Conservation (phyloP, 805 yeast genomes). For the Starmerella riodocensis region DNA sequence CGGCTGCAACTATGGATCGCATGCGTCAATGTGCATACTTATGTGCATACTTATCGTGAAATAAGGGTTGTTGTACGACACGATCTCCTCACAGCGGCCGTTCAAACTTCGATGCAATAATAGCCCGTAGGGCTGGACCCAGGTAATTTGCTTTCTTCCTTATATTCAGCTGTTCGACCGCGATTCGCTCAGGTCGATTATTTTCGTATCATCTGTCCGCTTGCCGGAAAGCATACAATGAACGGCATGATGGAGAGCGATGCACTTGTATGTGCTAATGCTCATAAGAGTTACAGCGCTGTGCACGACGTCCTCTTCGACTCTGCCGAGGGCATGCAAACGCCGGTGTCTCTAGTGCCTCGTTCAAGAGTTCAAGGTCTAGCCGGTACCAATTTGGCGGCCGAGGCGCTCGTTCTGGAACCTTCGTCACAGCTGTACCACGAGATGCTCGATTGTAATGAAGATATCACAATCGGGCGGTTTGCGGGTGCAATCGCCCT, state of each 20-base stretch:
- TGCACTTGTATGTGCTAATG: no score
- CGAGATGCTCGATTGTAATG: background rate
- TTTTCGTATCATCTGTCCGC: no score
- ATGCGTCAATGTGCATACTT: constrained; percentile 2
- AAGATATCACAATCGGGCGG: constrained; percentile 5
- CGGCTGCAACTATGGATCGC: background rate
- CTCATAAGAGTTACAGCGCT: no score
- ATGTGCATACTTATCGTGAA: background rate
- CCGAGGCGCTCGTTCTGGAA: background rate
- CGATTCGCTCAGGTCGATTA: no score
- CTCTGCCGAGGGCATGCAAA: background rate
- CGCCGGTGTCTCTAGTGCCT: constrained; percentile 1
- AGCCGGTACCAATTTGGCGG: no score
- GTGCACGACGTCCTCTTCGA: no score
- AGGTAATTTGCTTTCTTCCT: no score
- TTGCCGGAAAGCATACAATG: no score
- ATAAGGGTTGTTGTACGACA: constrained; percentile 2
- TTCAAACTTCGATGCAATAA: background rate
- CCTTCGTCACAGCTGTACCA: background rate
- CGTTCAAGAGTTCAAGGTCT: background rate
- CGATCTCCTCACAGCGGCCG: background rate
- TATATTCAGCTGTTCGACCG: no score
- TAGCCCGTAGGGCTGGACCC: background rate
- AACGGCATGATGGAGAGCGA: no score
- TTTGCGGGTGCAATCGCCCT: constrained; percentile 12